Conservation (phyloP, 257 asterid species). For the Cruciata laevipes region DNA sequence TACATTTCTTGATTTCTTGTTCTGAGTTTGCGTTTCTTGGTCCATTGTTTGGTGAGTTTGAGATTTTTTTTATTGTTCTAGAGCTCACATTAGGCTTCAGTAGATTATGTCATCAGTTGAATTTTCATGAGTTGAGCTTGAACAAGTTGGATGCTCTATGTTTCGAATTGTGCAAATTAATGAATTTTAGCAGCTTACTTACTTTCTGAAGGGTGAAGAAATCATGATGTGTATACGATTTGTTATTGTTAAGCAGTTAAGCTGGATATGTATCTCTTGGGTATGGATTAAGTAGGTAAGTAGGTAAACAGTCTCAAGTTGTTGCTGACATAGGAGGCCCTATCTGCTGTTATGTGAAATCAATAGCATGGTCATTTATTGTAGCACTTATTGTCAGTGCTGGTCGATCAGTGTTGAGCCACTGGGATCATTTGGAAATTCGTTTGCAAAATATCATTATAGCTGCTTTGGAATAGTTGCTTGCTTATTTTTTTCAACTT, state of each 20-base stretch:
- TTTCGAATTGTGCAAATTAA: not conserved
- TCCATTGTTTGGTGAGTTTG: not conserved
- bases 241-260: not conserved
- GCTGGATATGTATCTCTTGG: not conserved
- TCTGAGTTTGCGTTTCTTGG: not conserved
- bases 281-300: not conserved
- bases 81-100: not conserved
- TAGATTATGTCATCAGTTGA: not conserved
- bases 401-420: not conserved
- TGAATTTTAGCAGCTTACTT: not conserved
- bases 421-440: not conserved
- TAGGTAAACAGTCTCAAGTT: slow-evolving; percentile 2
- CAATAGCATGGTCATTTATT: not conserved
- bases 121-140: not conserved
- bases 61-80: not conserved
- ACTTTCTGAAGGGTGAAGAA: not conserved
- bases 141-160: not conserved
- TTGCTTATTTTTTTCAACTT: not conserved
- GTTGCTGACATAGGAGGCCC: not conserved
- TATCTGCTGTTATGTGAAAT: slow-evolving; percentile 1
- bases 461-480: not conserved
- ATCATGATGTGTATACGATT: not conserved
- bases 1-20: not conserved
- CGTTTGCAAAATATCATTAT: not conserved
- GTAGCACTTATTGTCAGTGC: not conserved